These are phyloP conservation scores for Drechmeria coniospora DNA, from an alignment of 2,329 filamentous ascomycete genomes.

Conservation along the genomic window DNA sequence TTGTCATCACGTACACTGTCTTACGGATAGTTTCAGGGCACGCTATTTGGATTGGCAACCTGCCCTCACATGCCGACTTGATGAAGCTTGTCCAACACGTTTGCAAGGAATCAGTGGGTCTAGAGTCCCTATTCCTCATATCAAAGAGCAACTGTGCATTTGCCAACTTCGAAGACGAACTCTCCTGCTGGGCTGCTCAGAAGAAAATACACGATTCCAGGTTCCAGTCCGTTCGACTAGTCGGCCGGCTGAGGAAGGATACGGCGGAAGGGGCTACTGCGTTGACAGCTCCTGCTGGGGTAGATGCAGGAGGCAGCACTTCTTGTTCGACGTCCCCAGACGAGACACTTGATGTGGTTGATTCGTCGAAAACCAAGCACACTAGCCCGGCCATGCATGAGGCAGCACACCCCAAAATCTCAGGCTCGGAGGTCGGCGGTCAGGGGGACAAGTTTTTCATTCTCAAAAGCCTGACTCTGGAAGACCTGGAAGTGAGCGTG, in stretches of 20 bases:
- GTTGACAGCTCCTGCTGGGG: constrained; percentile 37
- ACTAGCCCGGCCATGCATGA: too few species aligned
- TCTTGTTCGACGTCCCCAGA: constrained; percentile 3
- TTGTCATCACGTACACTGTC: constrained; percentile 2
- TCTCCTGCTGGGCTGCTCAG: constrained; percentile 60
- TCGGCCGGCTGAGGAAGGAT: constrained; percentile 61
- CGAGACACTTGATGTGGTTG: too few species aligned
- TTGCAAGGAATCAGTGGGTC: constrained; percentile 58
- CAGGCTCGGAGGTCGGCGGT: constrained; percentile 2
- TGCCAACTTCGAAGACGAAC: constrained; percentile 80
- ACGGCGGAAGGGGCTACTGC: constrained; percentile 29
- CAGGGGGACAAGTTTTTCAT: constrained; percentile 50
- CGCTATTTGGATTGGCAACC: constrained; percentile 90
- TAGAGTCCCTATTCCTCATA: constrained; percentile 86
- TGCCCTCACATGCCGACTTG: constrained; percentile 69
- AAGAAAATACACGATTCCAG: constrained; percentile 78
- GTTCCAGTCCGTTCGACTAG: constrained; percentile 72
- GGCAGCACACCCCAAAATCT: neutral
- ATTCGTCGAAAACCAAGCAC: too few species aligned
- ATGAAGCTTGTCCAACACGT: constrained; percentile 84
- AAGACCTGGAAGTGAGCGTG: constrained; percentile 82
- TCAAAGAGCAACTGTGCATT: constrained; percentile 97
- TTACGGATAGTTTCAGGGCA: constrained; percentile 49
- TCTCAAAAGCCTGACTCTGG: constrained; percentile 79
- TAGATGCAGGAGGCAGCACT: constrained; percentile 25